These are phyloP conservation scores for Thalassiosira pacifica DNA, from an alignment of 352 stramenopile genomes.

Conservation along the genomic window DNA sequence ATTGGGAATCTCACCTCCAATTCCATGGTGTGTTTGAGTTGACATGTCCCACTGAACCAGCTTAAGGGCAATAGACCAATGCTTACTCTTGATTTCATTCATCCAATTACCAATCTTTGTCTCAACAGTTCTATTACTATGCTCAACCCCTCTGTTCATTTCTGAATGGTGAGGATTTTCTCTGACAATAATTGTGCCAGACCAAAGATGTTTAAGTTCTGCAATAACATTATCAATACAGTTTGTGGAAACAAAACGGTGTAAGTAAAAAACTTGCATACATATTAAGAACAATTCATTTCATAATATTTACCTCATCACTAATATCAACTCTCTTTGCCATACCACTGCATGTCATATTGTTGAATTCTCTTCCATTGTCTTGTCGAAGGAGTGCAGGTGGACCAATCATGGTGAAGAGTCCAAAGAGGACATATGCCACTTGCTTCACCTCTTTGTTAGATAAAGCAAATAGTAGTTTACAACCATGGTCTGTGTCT, in stretches of 20 bases:
- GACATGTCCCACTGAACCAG: conserved; percentile 23
- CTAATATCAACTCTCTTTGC: neutral
- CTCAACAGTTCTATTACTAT: conserved; percentile 7
- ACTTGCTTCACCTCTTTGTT: neutral
- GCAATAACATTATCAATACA: conserved; percentile 17
- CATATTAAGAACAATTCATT: neutral
- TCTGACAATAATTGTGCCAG: conserved; percentile 1
- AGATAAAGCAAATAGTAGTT: neutral
- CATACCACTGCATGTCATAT: neutral
- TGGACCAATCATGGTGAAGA: conserved; percentile 24
- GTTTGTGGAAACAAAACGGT: neutral
- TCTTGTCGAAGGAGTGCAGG: conserved; percentile 16
- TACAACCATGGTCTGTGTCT: neutral
- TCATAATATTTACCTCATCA: neutral
- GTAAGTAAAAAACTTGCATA: neutral
- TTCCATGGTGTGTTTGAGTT: conserved; percentile 2
- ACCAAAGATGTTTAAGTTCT: conserved; percentile 24
- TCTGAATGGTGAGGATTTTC: conserved; percentile 8
- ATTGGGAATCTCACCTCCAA: neutral
- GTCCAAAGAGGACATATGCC: neutral
- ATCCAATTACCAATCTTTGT: conserved; percentile 14
- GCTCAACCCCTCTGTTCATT: conserved; percentile 10
- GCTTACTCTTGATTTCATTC: neutral
- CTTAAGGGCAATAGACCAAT: conserved; percentile 1
- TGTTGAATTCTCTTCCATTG: conserved; percentile 19